These are phyloP conservation scores for Neofusicoccum ribis DNA, from an alignment of 2,329 filamentous ascomycete genomes.

Conservation along the genomic window DNA sequence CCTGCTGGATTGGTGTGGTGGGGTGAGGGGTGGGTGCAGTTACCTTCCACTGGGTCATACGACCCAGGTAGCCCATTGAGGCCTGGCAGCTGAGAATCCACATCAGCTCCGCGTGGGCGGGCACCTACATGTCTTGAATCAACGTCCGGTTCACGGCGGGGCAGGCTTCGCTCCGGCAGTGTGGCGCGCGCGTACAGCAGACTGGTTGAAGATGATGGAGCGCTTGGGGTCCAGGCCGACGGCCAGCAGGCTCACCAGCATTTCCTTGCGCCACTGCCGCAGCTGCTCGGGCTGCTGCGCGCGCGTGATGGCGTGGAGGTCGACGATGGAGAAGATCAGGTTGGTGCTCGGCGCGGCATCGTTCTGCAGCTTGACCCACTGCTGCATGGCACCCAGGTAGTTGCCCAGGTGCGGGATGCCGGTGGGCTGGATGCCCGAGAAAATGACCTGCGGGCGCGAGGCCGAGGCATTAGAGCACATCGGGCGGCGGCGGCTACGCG, in stretches of 20 bases:
- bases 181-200: constrained; percentile 55
- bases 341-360: constrained; percentile 57
- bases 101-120: constrained; percentile 86
- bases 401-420: constrained; percentile 93
- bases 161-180: too few species aligned
- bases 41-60: constrained; percentile 99
- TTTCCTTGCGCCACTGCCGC: constrained; percentile 67
- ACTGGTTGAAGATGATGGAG: constrained; percentile 81
- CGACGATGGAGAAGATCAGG: constrained; percentile 84
- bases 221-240: constrained; percentile 78
- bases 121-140: constrained; percentile 52
- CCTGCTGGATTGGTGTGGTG: background rate
- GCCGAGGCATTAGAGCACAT: background rate
- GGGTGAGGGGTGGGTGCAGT: constrained; percentile 13
- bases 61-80: constrained; percentile 86
- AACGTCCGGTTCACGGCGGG: background rate
- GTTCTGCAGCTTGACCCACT: constrained; percentile 83
- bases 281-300: constrained; percentile 66
- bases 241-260: constrained; percentile 77
- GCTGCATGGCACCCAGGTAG: constrained; percentile 83
- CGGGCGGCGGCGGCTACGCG: background rate
- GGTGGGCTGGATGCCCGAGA: constrained; percentile 97
- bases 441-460: constrained; percentile 58
- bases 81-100: constrained; percentile 94
- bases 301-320: constrained; percentile 88